These are phyloP conservation scores for Monilinia polystroma DNA, from an alignment of 2,329 filamentous ascomycete genomes.

Conservation along the genomic window DNA sequence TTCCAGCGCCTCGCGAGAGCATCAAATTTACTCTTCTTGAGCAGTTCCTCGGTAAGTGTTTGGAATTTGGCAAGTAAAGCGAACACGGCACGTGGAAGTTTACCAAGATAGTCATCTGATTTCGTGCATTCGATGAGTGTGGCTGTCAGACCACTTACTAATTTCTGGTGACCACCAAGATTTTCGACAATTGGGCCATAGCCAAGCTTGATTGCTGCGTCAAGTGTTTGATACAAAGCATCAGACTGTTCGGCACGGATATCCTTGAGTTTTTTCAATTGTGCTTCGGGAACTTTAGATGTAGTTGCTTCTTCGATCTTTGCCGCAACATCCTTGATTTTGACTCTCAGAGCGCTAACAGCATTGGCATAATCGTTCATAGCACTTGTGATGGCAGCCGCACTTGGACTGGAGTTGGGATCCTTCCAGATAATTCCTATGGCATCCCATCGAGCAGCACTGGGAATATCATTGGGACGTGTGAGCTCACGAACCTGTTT, in stretches of 20 bases:
- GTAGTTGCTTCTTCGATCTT: constrained; percentile 34
- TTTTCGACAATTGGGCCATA: constrained; percentile 57
- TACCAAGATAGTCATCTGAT: constrained; percentile 52
- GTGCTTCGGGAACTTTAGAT: constrained; percentile 29
- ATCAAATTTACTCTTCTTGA: constrained; percentile 65
- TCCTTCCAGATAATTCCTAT: constrained; percentile 52
- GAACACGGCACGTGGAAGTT: constrained; percentile 55
- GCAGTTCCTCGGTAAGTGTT: constrained; percentile 56
- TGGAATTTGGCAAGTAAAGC: constrained; percentile 61
- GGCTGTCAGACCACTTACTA: constrained; percentile 55
- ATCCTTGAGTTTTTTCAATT: constrained; percentile 44
- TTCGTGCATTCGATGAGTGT: constrained; percentile 56
- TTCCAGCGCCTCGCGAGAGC: constrained; percentile 62
- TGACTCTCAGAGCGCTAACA: constrained; percentile 35
- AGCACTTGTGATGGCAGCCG: constrained; percentile 35
- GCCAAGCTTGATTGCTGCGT: constrained; percentile 54
- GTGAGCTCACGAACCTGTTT: constrained; percentile 35
- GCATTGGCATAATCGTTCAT: constrained; percentile 40
- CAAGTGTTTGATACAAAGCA: constrained; percentile 51
- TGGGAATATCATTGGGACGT: constrained; percentile 46
- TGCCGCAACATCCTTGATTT: constrained; percentile 36
- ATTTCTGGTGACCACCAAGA: constrained; percentile 56
- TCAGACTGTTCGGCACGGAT: constrained; percentile 49
- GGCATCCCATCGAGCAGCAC: constrained; percentile 54
- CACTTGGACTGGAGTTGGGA: constrained; percentile 36